A percentile compares a stretch with the other conserved stretches of the same genome.
Evolutionary conservation across 1,139 yeast genomes (phyloP).

Genomic region (Kazachstania sp.): DNA sequence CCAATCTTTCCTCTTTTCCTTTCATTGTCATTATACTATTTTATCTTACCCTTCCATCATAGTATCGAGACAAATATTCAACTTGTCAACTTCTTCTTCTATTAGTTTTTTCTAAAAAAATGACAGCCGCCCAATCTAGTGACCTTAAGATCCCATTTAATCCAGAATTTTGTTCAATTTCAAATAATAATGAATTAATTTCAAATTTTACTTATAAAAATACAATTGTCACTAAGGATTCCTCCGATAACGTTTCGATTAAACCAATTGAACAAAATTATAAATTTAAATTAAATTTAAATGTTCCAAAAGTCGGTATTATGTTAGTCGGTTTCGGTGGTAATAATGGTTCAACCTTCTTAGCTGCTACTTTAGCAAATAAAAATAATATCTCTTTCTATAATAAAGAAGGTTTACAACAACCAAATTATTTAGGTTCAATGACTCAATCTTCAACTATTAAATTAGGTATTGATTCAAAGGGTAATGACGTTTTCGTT

Average conservation of each 20-base stretch:
- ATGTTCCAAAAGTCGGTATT: conserved; percentile 79
- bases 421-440: conserved; percentile 57
- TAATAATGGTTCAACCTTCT: conserved; percentile 88
- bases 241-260: conserved; percentile 44
- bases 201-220: conserved; percentile 69
- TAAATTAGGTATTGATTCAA: conserved; percentile 74
- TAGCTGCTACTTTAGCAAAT: conserved; percentile 81
- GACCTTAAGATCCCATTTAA: conserved; percentile 6
- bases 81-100: too few relatives aligned
- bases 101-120: too few relatives aligned
- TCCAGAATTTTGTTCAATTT: conserved; percentile 5
- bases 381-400: conserved; percentile 69
- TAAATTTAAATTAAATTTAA: conserved; percentile 77
- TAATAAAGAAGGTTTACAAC: conserved; percentile 57
- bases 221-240: conserved; percentile 45
- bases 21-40: too few relatives aligned
- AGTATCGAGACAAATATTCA: too few relatives aligned
- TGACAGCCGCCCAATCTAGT: conserved; percentile 3
- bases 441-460: conserved; percentile 90
- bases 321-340: conserved; percentile 94
- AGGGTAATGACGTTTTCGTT: conserved; percentile 83
- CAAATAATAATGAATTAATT: conserved; percentile 3
- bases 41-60: too few relatives aligned
- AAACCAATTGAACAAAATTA: conserved; percentile 67
- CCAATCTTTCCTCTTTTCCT: too few relatives aligned